A percentile compares a stretch with the other conserved stretches of the same genome.
Conservation (phyloP, 495 filamentous ascomycete species). For the Talaromyces trachyspermus region DNA sequence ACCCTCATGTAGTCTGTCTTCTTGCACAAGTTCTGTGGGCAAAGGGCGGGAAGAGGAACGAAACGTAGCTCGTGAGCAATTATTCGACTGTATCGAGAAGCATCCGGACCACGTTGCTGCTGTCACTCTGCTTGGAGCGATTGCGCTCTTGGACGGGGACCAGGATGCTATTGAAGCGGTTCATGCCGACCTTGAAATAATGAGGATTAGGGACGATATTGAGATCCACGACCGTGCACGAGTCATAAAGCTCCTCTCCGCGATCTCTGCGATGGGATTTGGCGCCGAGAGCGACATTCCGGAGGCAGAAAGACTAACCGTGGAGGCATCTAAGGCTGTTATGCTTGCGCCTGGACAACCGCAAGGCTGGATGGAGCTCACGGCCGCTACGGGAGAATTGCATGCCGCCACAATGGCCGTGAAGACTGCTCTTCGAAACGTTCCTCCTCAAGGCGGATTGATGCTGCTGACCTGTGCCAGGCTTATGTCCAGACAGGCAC, state of each 20-base stretch:
- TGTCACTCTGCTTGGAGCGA: conserved; percentile 69
- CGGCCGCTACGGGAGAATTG: conserved; percentile 42
- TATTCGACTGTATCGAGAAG: conserved; percentile 69
- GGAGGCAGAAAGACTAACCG: conserved; percentile 31
- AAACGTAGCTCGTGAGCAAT: conserved; percentile 65
- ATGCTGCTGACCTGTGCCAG: conserved; percentile 58
- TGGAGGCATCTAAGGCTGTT: conserved; percentile 59
- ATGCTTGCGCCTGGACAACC: conserved; percentile 71
- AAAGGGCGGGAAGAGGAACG: conserved; percentile 70
- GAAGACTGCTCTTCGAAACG: conserved; percentile 61
- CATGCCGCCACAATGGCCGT: conserved; percentile 75
- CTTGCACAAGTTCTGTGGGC: conserved; percentile 90
- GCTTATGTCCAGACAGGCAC: conserved; percentile 72
- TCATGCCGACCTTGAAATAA: conserved; percentile 60
- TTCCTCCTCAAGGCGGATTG: conserved; percentile 62
- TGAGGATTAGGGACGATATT: conserved; percentile 57
- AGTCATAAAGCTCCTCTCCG: conserved; percentile 49
- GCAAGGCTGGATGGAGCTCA: conserved; percentile 69
- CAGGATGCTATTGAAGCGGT: conserved; percentile 74
- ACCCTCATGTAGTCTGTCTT: conserved; percentile 81
- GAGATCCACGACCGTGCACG: conserved; percentile 38
- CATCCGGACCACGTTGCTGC: conserved; percentile 69
- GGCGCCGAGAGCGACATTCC: conserved; percentile 23
- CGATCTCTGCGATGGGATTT: conserved; percentile 43
- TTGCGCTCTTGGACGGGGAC: conserved; percentile 74